phyloP scores from a whole-genome alignment of 1,139 yeast species.

The Candida sp. region DNA sequence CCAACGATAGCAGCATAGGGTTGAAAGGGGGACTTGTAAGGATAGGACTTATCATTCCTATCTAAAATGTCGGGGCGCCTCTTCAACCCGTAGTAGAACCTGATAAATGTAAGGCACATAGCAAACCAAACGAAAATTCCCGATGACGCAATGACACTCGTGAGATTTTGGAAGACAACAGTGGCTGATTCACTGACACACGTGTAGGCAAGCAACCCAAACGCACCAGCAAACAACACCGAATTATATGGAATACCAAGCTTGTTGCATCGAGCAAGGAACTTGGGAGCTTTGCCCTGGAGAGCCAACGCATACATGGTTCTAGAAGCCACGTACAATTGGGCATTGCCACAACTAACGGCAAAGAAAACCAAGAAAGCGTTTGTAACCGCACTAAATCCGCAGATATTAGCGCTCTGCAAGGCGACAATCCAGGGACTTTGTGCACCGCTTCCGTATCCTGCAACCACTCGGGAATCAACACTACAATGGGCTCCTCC shows the following conservation, averaged over 20 bases:
- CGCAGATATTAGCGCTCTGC: slow-evolving; percentile 69
- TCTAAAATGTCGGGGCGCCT: slow-evolving; percentile 68
- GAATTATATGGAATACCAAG: slow-evolving; percentile 78
- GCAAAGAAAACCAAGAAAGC: slow-evolving; percentile 77
- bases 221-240: slow-evolving; percentile 62
- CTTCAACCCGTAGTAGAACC: slow-evolving; percentile 73
- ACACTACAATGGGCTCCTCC: slow-evolving; percentile 45
- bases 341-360: slow-evolving; percentile 77
- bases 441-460: slow-evolving; percentile 63
- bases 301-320: slow-evolving; percentile 77
- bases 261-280: slow-evolving; percentile 62
- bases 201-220: slow-evolving; percentile 65
- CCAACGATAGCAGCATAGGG: slow-evolving; percentile 79
- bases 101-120: slow-evolving; percentile 72
- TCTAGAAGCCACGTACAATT: slow-evolving; percentile 78
- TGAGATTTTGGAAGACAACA: slow-evolving; percentile 66
- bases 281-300: slow-evolving; percentile 68
- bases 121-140: slow-evolving; percentile 84
- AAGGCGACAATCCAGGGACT: slow-evolving; percentile 85
- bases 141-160: slow-evolving; percentile 68
- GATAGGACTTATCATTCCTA: slow-evolving; percentile 70
- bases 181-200: slow-evolving; percentile 64
- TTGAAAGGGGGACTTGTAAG: slow-evolving; percentile 77
- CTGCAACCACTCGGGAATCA: slow-evolving; percentile 43
- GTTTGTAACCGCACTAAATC: slow-evolving; percentile 63